phyloP scores from a whole-genome alignment of 208 protist genomes.

The Acanthamoeba culbertsoni region DNA sequence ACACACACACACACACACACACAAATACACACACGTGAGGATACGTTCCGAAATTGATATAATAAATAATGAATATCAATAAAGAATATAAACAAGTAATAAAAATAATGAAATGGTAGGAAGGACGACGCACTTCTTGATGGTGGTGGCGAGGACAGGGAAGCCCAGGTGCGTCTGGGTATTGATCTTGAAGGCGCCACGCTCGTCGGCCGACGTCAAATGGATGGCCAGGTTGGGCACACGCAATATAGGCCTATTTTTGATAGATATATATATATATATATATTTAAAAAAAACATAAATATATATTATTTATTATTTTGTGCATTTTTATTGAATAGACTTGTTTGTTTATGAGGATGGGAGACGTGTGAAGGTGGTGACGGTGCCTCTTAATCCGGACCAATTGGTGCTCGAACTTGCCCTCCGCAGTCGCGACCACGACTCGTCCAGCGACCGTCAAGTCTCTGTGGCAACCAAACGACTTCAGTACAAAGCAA shows the following conservation, averaged over 20 bases:
- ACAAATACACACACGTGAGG: too few species aligned
- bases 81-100: neutral
- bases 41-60: too few species aligned
- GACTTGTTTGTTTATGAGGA: too few species aligned
- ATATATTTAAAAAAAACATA: too few species aligned
- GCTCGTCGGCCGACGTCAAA: constrained; percentile 86
- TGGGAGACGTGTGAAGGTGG: too few species aligned
- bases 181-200: constrained; percentile 91
- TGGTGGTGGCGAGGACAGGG: constrained; percentile 87
- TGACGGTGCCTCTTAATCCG: constrained; percentile 22
- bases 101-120: neutral
- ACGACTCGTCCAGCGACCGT: constrained; percentile 82
- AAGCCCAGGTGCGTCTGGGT: constrained; percentile 92
- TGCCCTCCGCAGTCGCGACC: constrained; percentile 62
- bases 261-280: neutral
- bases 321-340: too few species aligned
- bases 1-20: too few species aligned
- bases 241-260: constrained; percentile 89
- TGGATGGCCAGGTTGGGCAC: constrained; percentile 97
- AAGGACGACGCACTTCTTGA: constrained; percentile 57
- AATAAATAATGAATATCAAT: too few species aligned
- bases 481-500: neutral
- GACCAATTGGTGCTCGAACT: constrained; percentile 63
- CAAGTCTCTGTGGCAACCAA: constrained; percentile 76
- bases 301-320: too few species aligned